phyloP scores from a whole-genome alignment of 352 stramenopile genomes.

The Blastocystis sp. region DNA sequence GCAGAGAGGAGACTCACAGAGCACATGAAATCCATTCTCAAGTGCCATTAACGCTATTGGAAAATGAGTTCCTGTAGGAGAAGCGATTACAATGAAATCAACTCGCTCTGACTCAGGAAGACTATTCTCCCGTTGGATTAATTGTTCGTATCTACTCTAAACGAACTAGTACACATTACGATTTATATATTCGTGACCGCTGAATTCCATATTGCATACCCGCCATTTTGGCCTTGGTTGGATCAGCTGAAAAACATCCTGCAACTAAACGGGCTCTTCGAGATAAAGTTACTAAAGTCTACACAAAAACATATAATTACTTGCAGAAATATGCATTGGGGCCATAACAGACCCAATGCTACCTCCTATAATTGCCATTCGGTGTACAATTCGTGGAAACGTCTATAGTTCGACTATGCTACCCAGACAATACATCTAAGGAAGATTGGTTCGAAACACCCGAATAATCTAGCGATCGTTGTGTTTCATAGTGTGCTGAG shows the following conservation, averaged over 20 bases:
- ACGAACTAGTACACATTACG: background rate
- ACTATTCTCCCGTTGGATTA: constrained; percentile 14
- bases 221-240: background rate
- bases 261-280: background rate
- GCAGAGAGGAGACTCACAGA: constrained; percentile 36
- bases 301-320: background rate
- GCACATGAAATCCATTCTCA: constrained; percentile 32
- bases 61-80: background rate
- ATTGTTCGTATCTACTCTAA: background rate
- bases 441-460: background rate
- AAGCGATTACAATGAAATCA: background rate
- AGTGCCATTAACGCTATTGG: background rate
- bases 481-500: background rate
- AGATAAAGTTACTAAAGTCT: background rate
- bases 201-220: constrained; percentile 21
- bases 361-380: constrained; percentile 7
- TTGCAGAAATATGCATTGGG: background rate
- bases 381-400: background rate
- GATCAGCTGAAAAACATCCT: constrained; percentile 45
- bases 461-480: background rate
- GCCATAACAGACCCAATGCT: constrained; percentile 30
- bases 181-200: constrained; percentile 39
- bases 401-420: background rate
- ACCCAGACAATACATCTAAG: background rate
- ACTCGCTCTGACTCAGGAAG: constrained; percentile 35